Conservation (phyloP, 345 rosid genomes). For the Hirschfeldia incana region DNA sequence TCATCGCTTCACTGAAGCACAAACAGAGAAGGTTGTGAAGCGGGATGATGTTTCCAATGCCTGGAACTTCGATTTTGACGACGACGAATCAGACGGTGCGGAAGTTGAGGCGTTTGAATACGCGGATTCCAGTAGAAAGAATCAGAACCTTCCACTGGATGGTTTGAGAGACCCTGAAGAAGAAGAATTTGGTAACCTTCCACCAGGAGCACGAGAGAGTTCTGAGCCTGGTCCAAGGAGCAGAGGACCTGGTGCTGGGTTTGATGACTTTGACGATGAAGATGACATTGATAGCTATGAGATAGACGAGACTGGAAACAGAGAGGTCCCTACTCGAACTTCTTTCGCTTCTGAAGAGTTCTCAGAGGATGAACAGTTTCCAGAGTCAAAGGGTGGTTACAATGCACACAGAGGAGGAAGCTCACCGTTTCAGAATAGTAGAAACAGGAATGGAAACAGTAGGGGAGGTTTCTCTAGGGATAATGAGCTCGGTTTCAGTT, state of each 20-base stretch:
- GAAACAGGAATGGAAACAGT: slow-evolving; percentile 44
- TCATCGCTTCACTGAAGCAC: slow-evolving; percentile 43
- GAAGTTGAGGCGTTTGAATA: slow-evolving; percentile 92
- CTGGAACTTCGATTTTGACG: slow-evolving; percentile 98
- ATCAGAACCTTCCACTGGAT: slow-evolving; percentile 39
- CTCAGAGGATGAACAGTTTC: slow-evolving; percentile 48
- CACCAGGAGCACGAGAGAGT: slow-evolving; percentile 45
- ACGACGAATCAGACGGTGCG: slow-evolving; percentile 96
- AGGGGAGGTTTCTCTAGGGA: slow-evolving; percentile 46
- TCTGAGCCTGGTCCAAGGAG: slow-evolving; percentile 40
- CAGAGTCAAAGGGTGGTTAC: slow-evolving; percentile 47
- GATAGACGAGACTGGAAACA: slow-evolving; percentile 52
- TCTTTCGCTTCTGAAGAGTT: slow-evolving; percentile 40
- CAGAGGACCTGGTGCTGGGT: slow-evolving; percentile 55
- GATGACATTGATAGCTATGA: slow-evolving; percentile 93
- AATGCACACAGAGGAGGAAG: slow-evolving; percentile 33
- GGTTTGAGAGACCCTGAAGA: slow-evolving; percentile 47
- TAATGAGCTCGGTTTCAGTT: slow-evolving; percentile 54
- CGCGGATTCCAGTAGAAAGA: slow-evolving; percentile 60
- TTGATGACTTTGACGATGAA: slow-evolving; percentile 92
- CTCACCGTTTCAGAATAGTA: slow-evolving; percentile 30
- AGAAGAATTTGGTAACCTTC: slow-evolving; percentile 40
- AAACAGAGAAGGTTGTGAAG: slow-evolving; percentile 46
- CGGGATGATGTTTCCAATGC: slow-evolving; percentile 74
- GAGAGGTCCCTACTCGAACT: slow-evolving; percentile 24